Conservation (phyloP, 2,329 filamentous ascomycete species). For the Sphaerulina musiva region DNA sequence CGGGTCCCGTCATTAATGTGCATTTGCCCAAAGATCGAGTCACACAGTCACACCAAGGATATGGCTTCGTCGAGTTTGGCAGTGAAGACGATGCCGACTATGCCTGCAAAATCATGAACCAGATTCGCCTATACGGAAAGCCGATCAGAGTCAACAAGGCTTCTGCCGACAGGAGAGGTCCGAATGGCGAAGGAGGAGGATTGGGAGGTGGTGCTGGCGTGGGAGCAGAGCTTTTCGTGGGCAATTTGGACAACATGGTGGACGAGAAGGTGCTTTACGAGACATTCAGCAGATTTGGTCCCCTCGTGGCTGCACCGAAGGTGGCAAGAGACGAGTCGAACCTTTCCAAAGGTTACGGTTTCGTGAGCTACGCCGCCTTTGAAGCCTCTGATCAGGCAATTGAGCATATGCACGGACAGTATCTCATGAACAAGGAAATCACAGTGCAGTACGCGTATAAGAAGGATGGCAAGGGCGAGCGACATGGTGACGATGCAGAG, state of each 20-base stretch:
- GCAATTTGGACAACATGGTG: constrained; percentile 88
- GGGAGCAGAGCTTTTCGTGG: constrained; percentile 92
- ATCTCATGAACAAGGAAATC: constrained; percentile 93
- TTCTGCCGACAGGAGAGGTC: constrained; percentile 87
- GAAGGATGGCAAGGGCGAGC: constrained; percentile 95
- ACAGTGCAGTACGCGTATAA: constrained; percentile 98
- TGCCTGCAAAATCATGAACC: constrained; percentile 93
- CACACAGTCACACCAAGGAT: constrained; percentile 92
- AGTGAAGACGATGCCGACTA: constrained; percentile 95
- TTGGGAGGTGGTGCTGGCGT: constrained; percentile 85
- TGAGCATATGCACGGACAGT: constrained; percentile 89
- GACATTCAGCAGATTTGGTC: constrained; percentile 87
- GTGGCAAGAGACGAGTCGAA: constrained; percentile 84
- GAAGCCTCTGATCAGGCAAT: constrained; percentile 90
- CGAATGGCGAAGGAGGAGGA: constrained; percentile 68
- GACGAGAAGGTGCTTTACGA: constrained; percentile 95
- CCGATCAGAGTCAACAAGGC: constrained; percentile 95
- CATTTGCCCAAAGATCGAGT: constrained; percentile 98
- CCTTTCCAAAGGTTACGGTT: constrained; percentile 90
- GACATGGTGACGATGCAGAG: constrained; percentile 91
- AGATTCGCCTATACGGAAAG: constrained; percentile 86
- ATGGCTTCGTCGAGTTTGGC: constrained; percentile 98
- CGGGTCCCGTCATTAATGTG: constrained; percentile 94
- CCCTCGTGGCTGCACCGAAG: constrained; percentile 76
- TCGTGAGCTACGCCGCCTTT: constrained; percentile 88